Evolutionary conservation across 2,329 filamentous ascomycete genomes (phyloP), one percentile per base, ranked within the genome.

Genomic region (Talaromyces sp.): DNA sequence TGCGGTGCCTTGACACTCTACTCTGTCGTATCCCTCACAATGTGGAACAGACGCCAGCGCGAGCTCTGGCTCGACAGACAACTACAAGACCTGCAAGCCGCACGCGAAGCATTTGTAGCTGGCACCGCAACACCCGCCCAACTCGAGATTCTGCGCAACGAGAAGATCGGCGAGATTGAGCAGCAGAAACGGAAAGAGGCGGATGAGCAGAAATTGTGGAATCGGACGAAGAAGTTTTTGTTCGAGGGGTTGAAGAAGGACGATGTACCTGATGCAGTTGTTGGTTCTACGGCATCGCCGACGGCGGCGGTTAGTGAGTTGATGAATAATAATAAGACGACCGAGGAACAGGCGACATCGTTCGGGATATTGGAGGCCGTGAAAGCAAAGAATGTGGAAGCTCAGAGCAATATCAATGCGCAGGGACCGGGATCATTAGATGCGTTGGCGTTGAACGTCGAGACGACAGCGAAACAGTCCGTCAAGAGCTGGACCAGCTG

Each of bases 11-110:
- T 89, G 52, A 87, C 87, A 43, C 82, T 85, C 45, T 88, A 89
- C 74, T 87, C 88, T 10, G 82, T 88, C 68, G 82, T 85, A 66
- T 88, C 89, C 71, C 85, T 90, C 81, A 82, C 90, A 65, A 76
- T 88, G 66, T 87, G 90, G 78, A 90, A 90, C 75, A 84, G 88
- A 63, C 82, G 84, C 65, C 87, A 89, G 79, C 82, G 84, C 64
- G 82, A 82, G 43, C 85, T 89, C 67, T 90, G 83, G 81, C 82
- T 87, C 67, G 83, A 87, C 71, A 75, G 73, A 57, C 78, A 82
- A 70, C 65, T 81, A 60, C 73, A 77, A 68, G 72, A 71, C 27
- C 73, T 82, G n/a, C 74, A 78, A 45, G 73, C 78, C 16, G 80
- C 80, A n/a, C 74, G 76, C 54, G 68, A 73, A 54, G 79, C 80